phyloP scores from a whole-genome alignment of 192 early-diverging fungal genomes.

The Dissophora ornata region DNA sequence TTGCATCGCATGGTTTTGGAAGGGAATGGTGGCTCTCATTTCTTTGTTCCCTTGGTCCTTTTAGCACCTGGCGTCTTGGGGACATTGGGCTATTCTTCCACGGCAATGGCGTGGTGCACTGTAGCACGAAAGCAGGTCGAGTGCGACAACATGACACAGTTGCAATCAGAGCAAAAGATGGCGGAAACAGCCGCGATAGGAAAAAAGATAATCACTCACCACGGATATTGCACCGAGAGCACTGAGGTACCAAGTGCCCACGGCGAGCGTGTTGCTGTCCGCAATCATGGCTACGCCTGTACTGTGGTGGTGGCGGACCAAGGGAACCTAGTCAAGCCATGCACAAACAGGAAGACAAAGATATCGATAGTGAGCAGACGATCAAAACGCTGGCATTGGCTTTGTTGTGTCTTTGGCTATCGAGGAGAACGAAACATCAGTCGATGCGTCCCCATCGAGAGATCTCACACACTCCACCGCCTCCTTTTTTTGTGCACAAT shows the following conservation, averaged over 20 bases:
- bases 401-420: background rate
- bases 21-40: constrained; percentile 3
- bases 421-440: too few relatives aligned
- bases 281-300: constrained; percentile 40
- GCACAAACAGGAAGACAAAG: background rate
- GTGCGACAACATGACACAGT: too few relatives aligned
- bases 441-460: too few relatives aligned
- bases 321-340: constrained; percentile 25
- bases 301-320: constrained; percentile 47
- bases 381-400: background rate
- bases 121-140: too few relatives aligned
- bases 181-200: background rate
- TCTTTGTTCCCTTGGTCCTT: constrained; percentile 14
- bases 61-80: too few relatives aligned
- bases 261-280: constrained; percentile 48
- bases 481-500: background rate
- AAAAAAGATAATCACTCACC: constrained; percentile 14
- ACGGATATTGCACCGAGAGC: constrained; percentile 32
- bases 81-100: too few relatives aligned
- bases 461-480: background rate
- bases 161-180: background rate
- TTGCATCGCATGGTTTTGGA: constrained; percentile 2
- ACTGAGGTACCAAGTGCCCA: constrained; percentile 47
- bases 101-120: too few relatives aligned
- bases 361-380: too few relatives aligned